Percentiles rank a stretch among this genome's conserved stretches.
phyloP scores from a whole-genome alignment of 2,329 filamentous ascomycete genomes.

The Exophiala lecanii-corni region DNA sequence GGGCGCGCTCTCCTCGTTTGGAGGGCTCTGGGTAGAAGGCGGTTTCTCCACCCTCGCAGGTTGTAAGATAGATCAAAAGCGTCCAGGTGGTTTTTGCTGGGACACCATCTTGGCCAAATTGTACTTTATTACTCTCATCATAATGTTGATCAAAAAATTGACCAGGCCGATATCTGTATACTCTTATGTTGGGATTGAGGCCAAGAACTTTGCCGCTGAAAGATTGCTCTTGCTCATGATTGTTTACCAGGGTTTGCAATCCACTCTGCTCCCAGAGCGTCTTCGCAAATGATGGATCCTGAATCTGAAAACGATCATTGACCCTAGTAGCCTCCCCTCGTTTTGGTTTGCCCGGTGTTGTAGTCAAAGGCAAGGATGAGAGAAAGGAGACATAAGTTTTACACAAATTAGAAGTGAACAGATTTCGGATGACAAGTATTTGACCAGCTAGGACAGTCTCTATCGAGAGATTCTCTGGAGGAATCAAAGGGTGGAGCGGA shows the following conservation, averaged over 20 bases:
- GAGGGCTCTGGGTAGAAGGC: conserved; percentile 74
- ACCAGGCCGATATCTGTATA: conserved; percentile 79
- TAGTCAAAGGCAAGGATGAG: conserved; percentile 63
- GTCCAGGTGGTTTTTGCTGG: conserved; percentile 82
- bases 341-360: conserved; percentile 73
- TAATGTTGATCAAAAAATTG: conserved; percentile 95
- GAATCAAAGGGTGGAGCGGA: conserved; percentile 62
- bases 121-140: conserved; percentile 77
- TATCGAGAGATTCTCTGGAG: conserved; percentile 59
- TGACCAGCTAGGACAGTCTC: conserved; percentile 57
- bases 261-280: conserved; percentile 73
- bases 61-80: conserved; percentile 79
- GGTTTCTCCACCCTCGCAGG: conserved; percentile 80
- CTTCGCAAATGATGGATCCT: conserved; percentile 70
- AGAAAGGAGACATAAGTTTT: conserved; percentile 72
- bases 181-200: conserved; percentile 79
- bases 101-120: conserved; percentile 46
- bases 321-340: conserved; percentile 76
- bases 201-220: conserved; percentile 85
- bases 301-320: conserved; percentile 82
- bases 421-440: conserved; percentile 67
- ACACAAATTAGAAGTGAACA: conserved; percentile 72
- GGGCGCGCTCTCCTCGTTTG: conserved; percentile 39
- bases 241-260: conserved; percentile 56
- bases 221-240: conserved; percentile 32